Percentiles rank a stretch among this genome's conserved stretches.
phyloP scores from a whole-genome alignment of 202 grass and related monocot genomes.

The Hordeum pubiflorum region DNA sequence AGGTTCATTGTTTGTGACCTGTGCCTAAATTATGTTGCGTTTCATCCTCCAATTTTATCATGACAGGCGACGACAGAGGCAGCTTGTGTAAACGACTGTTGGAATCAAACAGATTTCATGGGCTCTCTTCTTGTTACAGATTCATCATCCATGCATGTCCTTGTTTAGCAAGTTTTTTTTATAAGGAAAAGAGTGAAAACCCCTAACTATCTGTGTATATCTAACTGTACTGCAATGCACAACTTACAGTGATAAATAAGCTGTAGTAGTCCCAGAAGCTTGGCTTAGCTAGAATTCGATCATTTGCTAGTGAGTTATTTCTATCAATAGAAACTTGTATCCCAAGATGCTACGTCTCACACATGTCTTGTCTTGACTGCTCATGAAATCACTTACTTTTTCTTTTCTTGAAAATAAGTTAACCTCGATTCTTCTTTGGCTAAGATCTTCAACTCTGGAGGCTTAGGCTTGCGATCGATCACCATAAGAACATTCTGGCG shows the following conservation, averaged over 20 bases:
- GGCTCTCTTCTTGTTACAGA: background rate
- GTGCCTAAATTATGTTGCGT: background rate
- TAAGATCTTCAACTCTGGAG: background rate
- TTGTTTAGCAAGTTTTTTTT: background rate
- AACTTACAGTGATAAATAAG: background rate
- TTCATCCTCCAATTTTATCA: background rate
- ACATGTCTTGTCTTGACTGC: background rate
- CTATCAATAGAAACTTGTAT: background rate
- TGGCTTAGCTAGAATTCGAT: background rate
- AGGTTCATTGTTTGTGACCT: slow-evolving; percentile 3
- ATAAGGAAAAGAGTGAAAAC: too few species aligned
- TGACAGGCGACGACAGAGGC: background rate
- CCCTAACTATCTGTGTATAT: background rate
- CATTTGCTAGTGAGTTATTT: background rate
- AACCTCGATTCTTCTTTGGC: background rate
- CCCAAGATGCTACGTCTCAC: background rate
- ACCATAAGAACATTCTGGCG: background rate
- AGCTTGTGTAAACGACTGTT: background rate
- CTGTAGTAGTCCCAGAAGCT: background rate
- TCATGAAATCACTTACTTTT: background rate
- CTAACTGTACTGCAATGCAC: background rate
- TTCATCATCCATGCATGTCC: background rate
- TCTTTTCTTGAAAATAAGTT: background rate
- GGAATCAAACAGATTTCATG: background rate
- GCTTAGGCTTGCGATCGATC: background rate